Evolutionary conservation across 148 eudicot species (phyloP).

Genomic region (Cornus kousa): DNA sequence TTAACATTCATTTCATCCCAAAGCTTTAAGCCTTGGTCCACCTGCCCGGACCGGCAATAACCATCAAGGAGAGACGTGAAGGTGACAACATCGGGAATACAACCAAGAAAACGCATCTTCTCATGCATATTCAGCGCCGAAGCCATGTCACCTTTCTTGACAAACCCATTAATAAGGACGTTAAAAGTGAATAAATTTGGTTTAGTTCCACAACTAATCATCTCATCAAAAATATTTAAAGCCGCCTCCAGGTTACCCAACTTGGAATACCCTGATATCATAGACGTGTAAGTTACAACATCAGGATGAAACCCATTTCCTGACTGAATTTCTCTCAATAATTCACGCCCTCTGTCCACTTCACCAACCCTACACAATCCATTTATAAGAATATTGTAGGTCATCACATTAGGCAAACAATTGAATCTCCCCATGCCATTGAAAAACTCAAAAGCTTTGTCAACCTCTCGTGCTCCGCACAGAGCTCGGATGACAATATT

Average conservation of each 20-base stretch:
- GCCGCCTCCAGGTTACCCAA: constrained; percentile 69
- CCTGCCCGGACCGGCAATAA: constrained; percentile 60
- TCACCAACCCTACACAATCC: constrained; percentile 62
- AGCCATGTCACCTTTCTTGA: constrained; percentile 63
- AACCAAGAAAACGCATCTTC: constrained; percentile 60
- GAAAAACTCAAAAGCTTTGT: constrained; percentile 52
- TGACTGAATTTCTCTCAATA: constrained; percentile 46
- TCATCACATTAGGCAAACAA: constrained; percentile 60
- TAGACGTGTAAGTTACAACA: constrained; percentile 71
- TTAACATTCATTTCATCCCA: constrained; percentile 57
- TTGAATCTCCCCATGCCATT: constrained; percentile 50
- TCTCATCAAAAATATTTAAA: constrained; percentile 44
- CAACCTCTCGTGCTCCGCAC: constrained; percentile 52
- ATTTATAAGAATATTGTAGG: constrained; percentile 62
- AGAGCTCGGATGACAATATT: constrained; percentile 76
- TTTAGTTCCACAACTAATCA: constrained; percentile 56
- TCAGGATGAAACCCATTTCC: constrained; percentile 48
- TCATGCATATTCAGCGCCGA: constrained; percentile 48
- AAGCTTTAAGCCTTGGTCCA: constrained; percentile 62
- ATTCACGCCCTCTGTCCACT: constrained; percentile 51
- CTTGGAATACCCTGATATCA: constrained; percentile 75
- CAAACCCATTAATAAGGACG: constrained; percentile 73
- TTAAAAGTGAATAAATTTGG: constrained; percentile 66
- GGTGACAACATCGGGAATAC: constrained; percentile 74
- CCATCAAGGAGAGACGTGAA: constrained; percentile 71